Evolutionary conservation across 495 filamentous ascomycete genomes (phyloP), one percentile per base, ranked within the genome.

Genomic region (Podospora sp.): DNA sequence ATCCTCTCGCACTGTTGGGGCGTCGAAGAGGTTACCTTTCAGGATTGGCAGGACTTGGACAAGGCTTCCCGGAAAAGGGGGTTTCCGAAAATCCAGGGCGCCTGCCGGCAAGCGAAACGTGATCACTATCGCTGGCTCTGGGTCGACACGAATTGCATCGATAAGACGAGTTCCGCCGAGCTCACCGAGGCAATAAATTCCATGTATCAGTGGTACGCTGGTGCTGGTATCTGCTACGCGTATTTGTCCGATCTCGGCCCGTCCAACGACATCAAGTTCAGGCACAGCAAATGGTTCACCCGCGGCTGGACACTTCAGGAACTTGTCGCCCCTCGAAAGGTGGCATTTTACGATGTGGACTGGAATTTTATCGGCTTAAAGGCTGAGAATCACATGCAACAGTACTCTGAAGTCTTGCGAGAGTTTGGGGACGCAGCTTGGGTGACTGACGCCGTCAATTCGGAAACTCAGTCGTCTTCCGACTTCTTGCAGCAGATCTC

Each of bases 101-200:
- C 60, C 18, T 69, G 69, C 36, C 50, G 40, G 49, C 68, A 62
- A 29, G 66, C 62, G 6, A 18, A 36, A 2, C 35, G 35, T 7
- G 62, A 72, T 33, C 55, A 40, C 1, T 55, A 56, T 49, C 24
- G 60, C 12, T 69, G 46, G n/a, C 67, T 55, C 1, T 72, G 69
- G 69, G 16, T 69, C 3, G 69, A 72, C 56, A 72, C 69, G 22
- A 69, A 67, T 62, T 71, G 69, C 63, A 82, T 82, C 40, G 72
- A 81, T 68, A 52, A 52, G 21, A 52, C 49, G 4, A 52, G 49
- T 16, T n/a, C 18, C 49, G 49, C 49, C 14, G 49, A 52, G 14
- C 49, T 52, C 49, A n/a, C 49, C 49, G 49, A 52, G 49, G 49
- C 49, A 3, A 52, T 52, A 3, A 52, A 52, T 22, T n/a, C 18